A percentile compares a stretch with the other conserved stretches of the same genome.
These are phyloP conservation scores for Allantophomopsis cytisporea DNA, from an alignment of 2,329 filamentous ascomycete genomes.

Conservation along the genomic window DNA sequence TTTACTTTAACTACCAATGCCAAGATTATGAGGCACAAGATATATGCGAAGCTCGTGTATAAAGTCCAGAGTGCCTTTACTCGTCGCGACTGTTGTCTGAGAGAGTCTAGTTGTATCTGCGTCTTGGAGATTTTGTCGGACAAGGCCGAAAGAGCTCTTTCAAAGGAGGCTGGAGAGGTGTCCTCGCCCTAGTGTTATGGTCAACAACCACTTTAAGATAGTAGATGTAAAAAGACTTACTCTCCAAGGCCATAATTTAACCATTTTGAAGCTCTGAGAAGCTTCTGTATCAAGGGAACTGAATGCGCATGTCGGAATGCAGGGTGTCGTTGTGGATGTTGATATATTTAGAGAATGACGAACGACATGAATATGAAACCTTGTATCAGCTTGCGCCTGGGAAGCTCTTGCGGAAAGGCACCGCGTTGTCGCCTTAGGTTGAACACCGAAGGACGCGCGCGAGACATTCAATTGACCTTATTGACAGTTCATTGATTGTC, in stretches of 20 bases:
- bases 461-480: too few relatives aligned
- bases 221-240: constrained; percentile 26
- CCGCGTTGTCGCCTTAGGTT: too few relatives aligned
- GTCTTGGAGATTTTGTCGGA: constrained; percentile 70
- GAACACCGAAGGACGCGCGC: too few relatives aligned
- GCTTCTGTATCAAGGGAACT: not conserved
- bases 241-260: constrained; percentile 78
- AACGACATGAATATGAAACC: too few relatives aligned
- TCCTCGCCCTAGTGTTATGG: constrained; percentile 46
- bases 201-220: too few relatives aligned
- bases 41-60: constrained; percentile 82
- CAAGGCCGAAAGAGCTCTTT: constrained; percentile 75
- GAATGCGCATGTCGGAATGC: too few relatives aligned
- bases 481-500: too few relatives aligned
- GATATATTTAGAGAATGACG: too few relatives aligned
- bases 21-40: constrained; percentile 72
- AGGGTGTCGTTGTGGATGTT: too few relatives aligned
- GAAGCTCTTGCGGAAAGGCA: too few relatives aligned
- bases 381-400: too few relatives aligned
- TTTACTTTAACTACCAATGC: constrained; percentile 74
- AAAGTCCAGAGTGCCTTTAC: constrained; percentile 79
- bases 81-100: constrained; percentile 60
- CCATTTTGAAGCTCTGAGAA: constrained; percentile 36
- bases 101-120: constrained; percentile 58
- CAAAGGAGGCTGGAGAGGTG: constrained; percentile 80